These are phyloP conservation scores for Seminavis robusta DNA, from an alignment of 108 stramenopile genomes.

Conservation along the genomic window DNA sequence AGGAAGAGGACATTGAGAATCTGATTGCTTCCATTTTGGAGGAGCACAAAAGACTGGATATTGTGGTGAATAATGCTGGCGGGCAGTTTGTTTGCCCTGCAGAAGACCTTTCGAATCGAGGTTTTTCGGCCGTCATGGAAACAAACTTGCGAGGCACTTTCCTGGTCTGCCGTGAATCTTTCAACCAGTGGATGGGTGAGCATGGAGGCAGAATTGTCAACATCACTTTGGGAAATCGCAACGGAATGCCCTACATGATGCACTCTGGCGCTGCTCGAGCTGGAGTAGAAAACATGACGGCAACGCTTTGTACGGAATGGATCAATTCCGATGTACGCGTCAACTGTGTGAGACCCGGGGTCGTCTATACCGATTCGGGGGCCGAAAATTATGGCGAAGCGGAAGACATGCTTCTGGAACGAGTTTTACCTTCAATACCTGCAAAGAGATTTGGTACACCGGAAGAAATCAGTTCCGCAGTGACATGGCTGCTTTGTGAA, in stretches of 20 bases:
- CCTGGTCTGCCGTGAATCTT: conserved; percentile 70
- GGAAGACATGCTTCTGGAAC: conserved; percentile 58
- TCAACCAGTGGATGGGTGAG: conserved; percentile 75
- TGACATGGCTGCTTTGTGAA: conserved; percentile 63
- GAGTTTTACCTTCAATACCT: conserved; percentile 57
- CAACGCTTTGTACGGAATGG: conserved; percentile 83
- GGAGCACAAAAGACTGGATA: conserved; percentile 48
- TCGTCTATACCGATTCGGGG: conserved; percentile 80
- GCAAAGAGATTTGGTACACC: conserved; percentile 65
- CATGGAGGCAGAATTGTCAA: conserved; percentile 83
- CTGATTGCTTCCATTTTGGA: conserved; percentile 58
- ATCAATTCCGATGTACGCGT: conserved; percentile 73
- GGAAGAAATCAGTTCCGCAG: conserved; percentile 71
- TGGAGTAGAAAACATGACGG: conserved; percentile 86
- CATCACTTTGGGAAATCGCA: conserved; percentile 82
- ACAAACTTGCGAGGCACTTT: conserved; percentile 83
- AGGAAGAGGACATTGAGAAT: conserved; percentile 56
- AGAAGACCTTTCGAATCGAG: conserved; percentile 58
- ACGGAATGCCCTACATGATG: conserved; percentile 84
- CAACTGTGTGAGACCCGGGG: conserved; percentile 86
- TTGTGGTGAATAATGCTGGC: conserved; percentile 84
- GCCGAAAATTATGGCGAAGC: conserved; percentile 80
- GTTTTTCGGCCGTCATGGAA: conserved; percentile 77
- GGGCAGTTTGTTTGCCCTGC: conserved; percentile 75
- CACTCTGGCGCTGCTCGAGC: conserved; percentile 81